Percentiles rank a stretch among this genome's conserved stretches.
phyloP scores from a whole-genome alignment of 768 basidiomycete species.

The Termitomyces sp. region DNA sequence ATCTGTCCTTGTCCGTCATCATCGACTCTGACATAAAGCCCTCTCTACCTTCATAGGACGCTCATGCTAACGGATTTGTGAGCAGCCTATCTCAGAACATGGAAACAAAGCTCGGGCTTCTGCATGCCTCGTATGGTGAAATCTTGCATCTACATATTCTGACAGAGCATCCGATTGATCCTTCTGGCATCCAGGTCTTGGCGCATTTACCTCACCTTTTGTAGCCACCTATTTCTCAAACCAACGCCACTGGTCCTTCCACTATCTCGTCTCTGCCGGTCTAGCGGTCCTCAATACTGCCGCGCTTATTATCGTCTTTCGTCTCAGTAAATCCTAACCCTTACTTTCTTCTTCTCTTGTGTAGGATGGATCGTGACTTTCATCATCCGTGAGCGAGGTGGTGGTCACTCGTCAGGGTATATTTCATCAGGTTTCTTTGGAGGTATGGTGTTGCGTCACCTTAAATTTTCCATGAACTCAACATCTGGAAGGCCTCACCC shows the following conservation, averaged over 20 bases:
- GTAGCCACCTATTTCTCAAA: slow-evolving; percentile 63
- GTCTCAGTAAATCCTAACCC: slow-evolving; percentile 8
- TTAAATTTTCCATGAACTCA: background rate
- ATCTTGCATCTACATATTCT: background rate
- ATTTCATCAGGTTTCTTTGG: slow-evolving; percentile 28
- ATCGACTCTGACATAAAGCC: background rate
- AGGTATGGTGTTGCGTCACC: slow-evolving; percentile 2
- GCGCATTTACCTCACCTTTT: slow-evolving; percentile 55
- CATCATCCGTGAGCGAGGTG: slow-evolving; percentile 39
- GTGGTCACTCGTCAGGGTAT: slow-evolving; percentile 46
- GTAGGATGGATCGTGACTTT: slow-evolving; percentile 56
- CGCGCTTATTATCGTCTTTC: slow-evolving; percentile 22
- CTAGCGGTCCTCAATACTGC: slow-evolving; percentile 40
- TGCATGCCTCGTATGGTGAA: slow-evolving; percentile 49
- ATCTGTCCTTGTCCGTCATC: background rate
- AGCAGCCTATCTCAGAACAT: slow-evolving; percentile 42
- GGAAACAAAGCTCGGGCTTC: slow-evolving; percentile 46
- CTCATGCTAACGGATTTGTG: slow-evolving; percentile 52
- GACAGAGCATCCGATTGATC: background rate
- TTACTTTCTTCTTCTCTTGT: background rate
- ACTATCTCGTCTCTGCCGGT: slow-evolving; percentile 56
- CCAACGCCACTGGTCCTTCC: slow-evolving; percentile 52
- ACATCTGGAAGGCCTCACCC: slow-evolving; percentile 34
- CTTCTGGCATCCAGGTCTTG: slow-evolving; percentile 22
- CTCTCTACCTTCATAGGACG: slow-evolving; percentile 31